phyloP scores from a whole-genome alignment of 768 basidiomycete genomes.

The Boletus rufocinnamomeus region DNA sequence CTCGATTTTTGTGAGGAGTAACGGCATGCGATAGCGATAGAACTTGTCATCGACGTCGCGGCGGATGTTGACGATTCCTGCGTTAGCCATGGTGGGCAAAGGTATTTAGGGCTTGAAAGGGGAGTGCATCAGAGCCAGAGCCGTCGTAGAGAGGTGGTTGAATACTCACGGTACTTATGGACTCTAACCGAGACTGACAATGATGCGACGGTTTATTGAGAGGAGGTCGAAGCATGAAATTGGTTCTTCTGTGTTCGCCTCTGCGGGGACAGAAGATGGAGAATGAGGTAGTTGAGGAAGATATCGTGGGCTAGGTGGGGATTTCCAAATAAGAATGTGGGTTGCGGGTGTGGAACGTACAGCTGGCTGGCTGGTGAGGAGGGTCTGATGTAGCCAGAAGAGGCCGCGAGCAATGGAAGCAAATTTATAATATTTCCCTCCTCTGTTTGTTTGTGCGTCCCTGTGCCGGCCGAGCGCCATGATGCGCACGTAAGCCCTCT shows the following conservation, averaged over 20 bases:
- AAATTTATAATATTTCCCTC: slow-evolving; percentile 29
- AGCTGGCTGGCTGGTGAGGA: background rate
- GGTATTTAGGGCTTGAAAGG: slow-evolving; percentile 55
- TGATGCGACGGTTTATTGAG: slow-evolving; percentile 70
- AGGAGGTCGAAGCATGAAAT: slow-evolving; percentile 92
- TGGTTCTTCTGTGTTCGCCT: slow-evolving; percentile 37
- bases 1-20: slow-evolving; percentile 94
- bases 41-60: slow-evolving; percentile 97
- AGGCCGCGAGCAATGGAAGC: slow-evolving; percentile 10
- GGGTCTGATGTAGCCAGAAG: background rate
- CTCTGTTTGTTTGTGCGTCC: slow-evolving; percentile 29
- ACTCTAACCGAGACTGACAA: slow-evolving; percentile 53
- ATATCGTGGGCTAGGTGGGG: slow-evolving; percentile 29
- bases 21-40: slow-evolving; percentile 97
- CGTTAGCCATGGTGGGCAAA: slow-evolving; percentile 76
- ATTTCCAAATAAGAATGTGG: background rate
- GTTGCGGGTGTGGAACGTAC: slow-evolving; percentile 9
- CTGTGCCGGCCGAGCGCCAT: background rate
- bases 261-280: slow-evolving; percentile 35
- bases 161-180: slow-evolving; percentile 52
- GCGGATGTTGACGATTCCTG: slow-evolving; percentile 87
- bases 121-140: background rate
- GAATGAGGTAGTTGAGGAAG: slow-evolving; percentile 22
- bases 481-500: slow-evolving; percentile 2
- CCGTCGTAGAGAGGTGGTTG: background rate